Conservation (phyloP, 306 rosid species). For the Mimosa bimucronata region DNA sequence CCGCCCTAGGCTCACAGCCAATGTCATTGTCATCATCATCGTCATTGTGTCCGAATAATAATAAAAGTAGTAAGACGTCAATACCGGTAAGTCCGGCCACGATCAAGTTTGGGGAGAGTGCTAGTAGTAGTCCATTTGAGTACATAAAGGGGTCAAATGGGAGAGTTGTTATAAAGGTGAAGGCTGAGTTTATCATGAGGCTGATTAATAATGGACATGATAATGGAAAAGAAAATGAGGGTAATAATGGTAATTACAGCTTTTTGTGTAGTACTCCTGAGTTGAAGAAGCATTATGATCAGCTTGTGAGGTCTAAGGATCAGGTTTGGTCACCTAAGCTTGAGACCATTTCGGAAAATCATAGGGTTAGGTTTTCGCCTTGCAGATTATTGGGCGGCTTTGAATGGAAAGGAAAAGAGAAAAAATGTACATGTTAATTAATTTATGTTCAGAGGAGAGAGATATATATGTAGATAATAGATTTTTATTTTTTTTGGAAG, state of each 20-base stretch:
- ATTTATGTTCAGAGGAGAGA: neutral
- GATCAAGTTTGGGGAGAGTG: slow-evolving; percentile 61
- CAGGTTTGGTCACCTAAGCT: slow-evolving; percentile 93
- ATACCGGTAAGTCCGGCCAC: slow-evolving; percentile 53
- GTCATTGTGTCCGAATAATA: slow-evolving; percentile 37
- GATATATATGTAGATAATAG: neutral
- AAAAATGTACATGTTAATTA: slow-evolving; percentile 19
- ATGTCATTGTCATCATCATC: neutral
- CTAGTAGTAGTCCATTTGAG: slow-evolving; percentile 61
- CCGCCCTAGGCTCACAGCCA: slow-evolving; percentile 51
- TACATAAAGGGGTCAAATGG: slow-evolving; percentile 66
- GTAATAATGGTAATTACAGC: neutral
- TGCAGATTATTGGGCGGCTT: slow-evolving; percentile 69
- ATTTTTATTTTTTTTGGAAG: neutral
- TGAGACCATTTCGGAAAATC: slow-evolving; percentile 81
- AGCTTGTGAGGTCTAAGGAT: slow-evolving; percentile 75
- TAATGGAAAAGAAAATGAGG: neutral
- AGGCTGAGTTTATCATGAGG: slow-evolving; percentile 70
- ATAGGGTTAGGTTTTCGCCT: slow-evolving; percentile 72
- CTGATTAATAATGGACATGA: slow-evolving; percentile 37
- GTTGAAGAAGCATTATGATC: slow-evolving; percentile 82
- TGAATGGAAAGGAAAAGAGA: slow-evolving; percentile 67
- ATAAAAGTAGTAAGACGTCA: slow-evolving; percentile 19
- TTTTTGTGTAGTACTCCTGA: slow-evolving; percentile 87
- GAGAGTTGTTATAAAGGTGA: slow-evolving; percentile 68